phyloP scores from a whole-genome alignment of 495 filamentous ascomycete species.

The Darksidea phi region DNA sequence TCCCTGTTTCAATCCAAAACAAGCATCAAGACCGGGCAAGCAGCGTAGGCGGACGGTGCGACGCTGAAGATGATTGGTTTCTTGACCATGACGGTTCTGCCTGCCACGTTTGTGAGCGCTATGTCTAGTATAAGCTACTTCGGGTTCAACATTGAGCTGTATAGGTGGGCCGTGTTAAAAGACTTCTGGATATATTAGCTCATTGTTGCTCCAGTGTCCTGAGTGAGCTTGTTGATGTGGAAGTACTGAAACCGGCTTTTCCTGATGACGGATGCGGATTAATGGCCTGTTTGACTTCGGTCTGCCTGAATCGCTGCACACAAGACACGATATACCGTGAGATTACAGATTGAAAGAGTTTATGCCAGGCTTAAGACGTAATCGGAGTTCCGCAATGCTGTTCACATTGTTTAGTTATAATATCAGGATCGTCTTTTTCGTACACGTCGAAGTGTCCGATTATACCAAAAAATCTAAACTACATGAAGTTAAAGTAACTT shows the following conservation, averaged over 20 bases:
- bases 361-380: no score
- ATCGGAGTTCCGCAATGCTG: no score
- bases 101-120: constrained; percentile 1
- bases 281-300: no score
- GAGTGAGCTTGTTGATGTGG: background rate
- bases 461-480: no score
- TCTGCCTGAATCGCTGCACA: no score
- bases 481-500: no score
- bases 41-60: constrained; percentile 40
- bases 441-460: no score
- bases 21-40: constrained; percentile 7
- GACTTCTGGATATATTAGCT: constrained; percentile 29
- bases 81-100: constrained; percentile 5
- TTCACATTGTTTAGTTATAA: no score
- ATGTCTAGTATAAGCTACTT: constrained; percentile 15
- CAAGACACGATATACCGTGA: no score
- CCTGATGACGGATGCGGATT: background rate
- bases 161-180: constrained; percentile 36
- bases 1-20: background rate
- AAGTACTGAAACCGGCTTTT: background rate
- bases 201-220: constrained; percentile 11
- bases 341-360: no score
- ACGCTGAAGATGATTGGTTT: constrained; percentile 1
- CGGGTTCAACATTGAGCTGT: constrained; percentile 42
- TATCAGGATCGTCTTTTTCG: no score